Conservation (phyloP, 2,329 filamentous ascomycete genomes). For the Aspergillus intermedius region DNA sequence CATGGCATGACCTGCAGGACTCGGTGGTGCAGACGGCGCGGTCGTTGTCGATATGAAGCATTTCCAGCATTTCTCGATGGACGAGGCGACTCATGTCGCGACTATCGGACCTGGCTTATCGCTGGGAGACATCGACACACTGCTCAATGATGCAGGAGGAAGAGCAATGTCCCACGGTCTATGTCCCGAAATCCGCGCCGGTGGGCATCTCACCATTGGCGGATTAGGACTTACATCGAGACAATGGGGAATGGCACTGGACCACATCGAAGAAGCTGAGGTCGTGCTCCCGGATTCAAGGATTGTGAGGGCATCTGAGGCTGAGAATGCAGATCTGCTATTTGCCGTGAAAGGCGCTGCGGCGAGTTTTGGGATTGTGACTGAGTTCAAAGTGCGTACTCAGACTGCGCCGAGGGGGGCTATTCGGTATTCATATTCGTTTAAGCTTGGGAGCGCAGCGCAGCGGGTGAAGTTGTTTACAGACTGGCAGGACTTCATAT, state of each 20-base stretch:
- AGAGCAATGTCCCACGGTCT: conserved; percentile 35
- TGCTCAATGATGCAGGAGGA: conserved; percentile 22
- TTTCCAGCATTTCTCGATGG: conserved; percentile 27
- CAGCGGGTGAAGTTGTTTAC: conserved; percentile 48
- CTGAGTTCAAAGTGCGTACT: conserved; percentile 32
- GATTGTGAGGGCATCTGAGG: conserved; percentile 24
- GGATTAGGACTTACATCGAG: conserved; percentile 39
- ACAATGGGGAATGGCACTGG: conserved; percentile 48
- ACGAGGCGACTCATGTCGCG: conserved; percentile 24
- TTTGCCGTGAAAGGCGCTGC: conserved; percentile 34
- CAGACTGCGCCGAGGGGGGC: conserved; percentile 36
- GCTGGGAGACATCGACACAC: conserved; percentile 26
- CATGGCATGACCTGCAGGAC: conserved; percentile 12
- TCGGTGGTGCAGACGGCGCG: conserved; percentile 27
- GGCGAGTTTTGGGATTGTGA: conserved; percentile 34
- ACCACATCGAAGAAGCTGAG: conserved; percentile 43
- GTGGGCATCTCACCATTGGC: conserved; percentile 37
- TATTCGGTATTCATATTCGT: conserved; percentile 53
- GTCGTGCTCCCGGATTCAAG: conserved; percentile 41
- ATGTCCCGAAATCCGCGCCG: conserved; percentile 33
- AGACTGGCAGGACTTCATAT: conserved; percentile 53
- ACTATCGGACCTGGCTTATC: conserved; percentile 30
- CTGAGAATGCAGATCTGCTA: conserved; percentile 26
- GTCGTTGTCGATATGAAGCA: conserved; percentile 26
- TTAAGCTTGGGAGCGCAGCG: conserved; percentile 45